A percentile compares a stretch with the other conserved stretches of the same genome.
phyloP scores from a whole-genome alignment of 306 rosid genomes.

The Clitoria ternatea region DNA sequence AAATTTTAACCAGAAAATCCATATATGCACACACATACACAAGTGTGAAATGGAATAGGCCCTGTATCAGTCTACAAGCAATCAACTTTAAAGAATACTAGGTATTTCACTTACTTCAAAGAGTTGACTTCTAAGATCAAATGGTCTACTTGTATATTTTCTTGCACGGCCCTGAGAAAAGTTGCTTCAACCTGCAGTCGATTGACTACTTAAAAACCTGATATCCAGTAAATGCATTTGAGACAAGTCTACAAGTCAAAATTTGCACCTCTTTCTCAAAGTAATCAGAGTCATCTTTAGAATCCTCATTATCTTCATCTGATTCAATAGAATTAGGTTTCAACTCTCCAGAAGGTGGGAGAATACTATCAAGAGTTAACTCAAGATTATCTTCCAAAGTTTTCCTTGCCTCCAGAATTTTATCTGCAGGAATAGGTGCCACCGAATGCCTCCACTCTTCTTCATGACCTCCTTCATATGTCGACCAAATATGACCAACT shows the following conservation, averaged over 20 bases:
- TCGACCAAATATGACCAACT: conserved; percentile 82
- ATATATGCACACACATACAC: too few species aligned
- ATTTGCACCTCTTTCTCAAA: conserved; percentile 79
- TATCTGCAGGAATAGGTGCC: conserved; percentile 87
- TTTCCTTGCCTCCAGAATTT: conserved; percentile 56
- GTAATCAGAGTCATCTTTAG: conserved; percentile 55
- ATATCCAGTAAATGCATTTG: conserved; percentile 15
- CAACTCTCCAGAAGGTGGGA: conserved; percentile 85
- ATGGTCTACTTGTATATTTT: conserved; percentile 69
- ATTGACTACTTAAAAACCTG: conserved; percentile 2
- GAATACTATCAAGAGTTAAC: conserved; percentile 49
- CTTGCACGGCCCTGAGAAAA: conserved; percentile 84
- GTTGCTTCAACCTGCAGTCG: conserved; percentile 90
- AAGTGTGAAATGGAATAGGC: background rate
- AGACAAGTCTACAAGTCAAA: conserved; percentile 12
- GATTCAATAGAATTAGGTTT: conserved; percentile 60
- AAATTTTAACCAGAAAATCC: background rate
- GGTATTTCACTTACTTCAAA: conserved; percentile 54
- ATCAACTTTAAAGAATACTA: conserved; percentile 14
- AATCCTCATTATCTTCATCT: conserved; percentile 55
- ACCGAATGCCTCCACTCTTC: conserved; percentile 99
- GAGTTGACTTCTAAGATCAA: conserved; percentile 83
- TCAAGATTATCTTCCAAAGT: conserved; percentile 64
- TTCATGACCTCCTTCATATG: conserved; percentile 78
- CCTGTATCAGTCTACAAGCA: background rate